Evolutionary conservation across 2,329 filamentous ascomycete genomes (phyloP), one percentile per base, ranked within the genome.

Genomic region (Mycosphaerella arachidis): DNA sequence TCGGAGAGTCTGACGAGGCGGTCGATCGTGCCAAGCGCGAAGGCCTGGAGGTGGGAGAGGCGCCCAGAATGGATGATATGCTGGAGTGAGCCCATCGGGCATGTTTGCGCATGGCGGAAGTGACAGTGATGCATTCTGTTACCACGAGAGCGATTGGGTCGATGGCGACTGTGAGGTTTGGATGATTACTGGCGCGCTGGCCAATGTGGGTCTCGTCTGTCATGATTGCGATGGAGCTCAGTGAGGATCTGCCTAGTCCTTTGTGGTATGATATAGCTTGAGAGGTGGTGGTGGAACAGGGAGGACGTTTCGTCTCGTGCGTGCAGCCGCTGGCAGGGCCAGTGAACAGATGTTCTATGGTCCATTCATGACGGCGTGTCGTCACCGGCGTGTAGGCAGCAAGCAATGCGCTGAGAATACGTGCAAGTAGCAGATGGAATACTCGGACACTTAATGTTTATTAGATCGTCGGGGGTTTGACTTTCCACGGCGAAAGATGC

Each of bases 41-140:
- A 4, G 40, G 18, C 18, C 24, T 48, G 61, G 53, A 63, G 62
- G 20, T 61, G 56, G 48, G 61, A 18, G 60, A 52, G 6, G 62
- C 60, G 52, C 94, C 94, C 33, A 99, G 82, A 62, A 99, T 99
- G 56, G 93, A 93, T 40, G 94, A 92, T 48, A 99, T 94, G 5
- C 92, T 97, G 12, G 92, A 96, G 74, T 97, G 92, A 52, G 92
- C 91, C 82, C 93, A 97, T 66, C 94, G 89, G 65, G 92, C 90
- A 84, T 97, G 89, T 79, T 99, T 99, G 72, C 96, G 92, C 84
- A 99, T 97, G 62, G 92, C 92, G 63, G 93, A 97, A 13, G 94
- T 97, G 78, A 99, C 93, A 50, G 92, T 93, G 73, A 97, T 97
- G 76, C 94, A 99, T 86, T 99, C 94, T 76, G 93, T 96, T 64